Evolutionary conservation across 208 protist species (phyloP).

Genomic region (Porcisia hertigi): DNA sequence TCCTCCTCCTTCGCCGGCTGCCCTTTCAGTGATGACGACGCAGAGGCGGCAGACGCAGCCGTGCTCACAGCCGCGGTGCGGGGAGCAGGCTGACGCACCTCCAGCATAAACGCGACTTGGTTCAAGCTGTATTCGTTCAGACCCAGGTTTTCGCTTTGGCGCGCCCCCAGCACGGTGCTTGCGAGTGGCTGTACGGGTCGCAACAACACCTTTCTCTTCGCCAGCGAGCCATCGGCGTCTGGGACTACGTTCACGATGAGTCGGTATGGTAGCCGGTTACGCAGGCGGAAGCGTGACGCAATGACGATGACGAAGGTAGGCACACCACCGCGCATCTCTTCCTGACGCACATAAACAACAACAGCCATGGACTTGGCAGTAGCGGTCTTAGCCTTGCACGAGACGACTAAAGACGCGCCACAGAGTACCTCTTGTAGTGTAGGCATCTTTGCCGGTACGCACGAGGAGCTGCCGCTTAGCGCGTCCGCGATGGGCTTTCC

Average conservation of each 20-base stretch:
- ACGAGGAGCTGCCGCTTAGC: conserved; percentile 8
- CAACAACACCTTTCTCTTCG: conserved; percentile 19
- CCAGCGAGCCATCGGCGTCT: conserved; percentile 24
- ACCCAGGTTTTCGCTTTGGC: conserved; percentile 39
- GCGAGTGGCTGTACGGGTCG: conserved; percentile 18
- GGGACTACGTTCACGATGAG: conserved; percentile 43
- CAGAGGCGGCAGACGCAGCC: conserved; percentile 4
- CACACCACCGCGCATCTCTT: conserved; percentile 65
- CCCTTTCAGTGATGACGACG: conserved; percentile 11
- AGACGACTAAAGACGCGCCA: conserved; percentile 34
- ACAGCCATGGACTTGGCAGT: conserved; percentile 21
- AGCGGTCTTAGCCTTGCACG: conserved; percentile 20
- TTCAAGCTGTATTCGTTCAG: conserved; percentile 36
- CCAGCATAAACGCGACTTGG: conserved; percentile 38
- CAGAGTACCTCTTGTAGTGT: conserved; percentile 51
- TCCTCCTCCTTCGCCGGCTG: conserved; percentile 7
- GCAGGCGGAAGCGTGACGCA: conserved; percentile 60
- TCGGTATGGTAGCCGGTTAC: conserved; percentile 76
- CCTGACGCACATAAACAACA: conserved; percentile 49
- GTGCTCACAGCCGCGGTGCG: not conserved
- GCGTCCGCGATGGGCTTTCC: conserved; percentile 16
- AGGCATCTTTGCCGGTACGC: conserved; percentile 9
- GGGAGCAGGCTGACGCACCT: conserved; percentile 38
- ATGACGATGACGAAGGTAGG: conserved; percentile 68
- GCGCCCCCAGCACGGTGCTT: conserved; percentile 43